Conservation (phyloP, 1,284 basidiomycete genomes). For the Leccinum pachyderme region DNA sequence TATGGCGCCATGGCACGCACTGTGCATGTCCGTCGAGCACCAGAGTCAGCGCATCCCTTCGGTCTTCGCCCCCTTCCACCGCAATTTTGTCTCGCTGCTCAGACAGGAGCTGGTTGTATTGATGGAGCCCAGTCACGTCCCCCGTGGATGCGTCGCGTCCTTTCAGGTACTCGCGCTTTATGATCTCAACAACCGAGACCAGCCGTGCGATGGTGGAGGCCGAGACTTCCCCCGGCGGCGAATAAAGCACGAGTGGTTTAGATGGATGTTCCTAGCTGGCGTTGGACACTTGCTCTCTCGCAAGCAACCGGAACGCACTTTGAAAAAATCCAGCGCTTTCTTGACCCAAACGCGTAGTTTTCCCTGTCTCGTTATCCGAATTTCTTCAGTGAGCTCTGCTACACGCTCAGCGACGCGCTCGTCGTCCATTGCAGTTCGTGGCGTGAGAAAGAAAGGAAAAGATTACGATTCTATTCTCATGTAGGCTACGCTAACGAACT, state of each 20-base stretch:
- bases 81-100: constrained; percentile 44
- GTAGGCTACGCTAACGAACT: constrained; percentile 38
- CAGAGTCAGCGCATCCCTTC: constrained; percentile 35
- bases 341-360: constrained; percentile 64
- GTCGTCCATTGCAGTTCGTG: constrained; percentile 17
- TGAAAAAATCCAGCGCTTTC: constrained; percentile 58
- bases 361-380: constrained; percentile 64
- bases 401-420: constrained; percentile 9
- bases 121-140: constrained; percentile 59
- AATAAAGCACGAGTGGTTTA: constrained; percentile 63
- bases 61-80: constrained; percentile 33
- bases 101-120: constrained; percentile 74
- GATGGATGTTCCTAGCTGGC: constrained; percentile 51
- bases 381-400: constrained; percentile 18
- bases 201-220: constrained; percentile 61
- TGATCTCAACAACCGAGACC: constrained; percentile 77
- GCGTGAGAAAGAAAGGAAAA: constrained; percentile 21
- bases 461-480: background rate
- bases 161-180: constrained; percentile 77
- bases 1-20: constrained; percentile 42
- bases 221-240: constrained; percentile 47
- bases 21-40: constrained; percentile 51
- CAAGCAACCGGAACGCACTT: constrained; percentile 42
- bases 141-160: constrained; percentile 41
- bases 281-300: constrained; percentile 10